phyloP scores from a whole-genome alignment of 768 basidiomycete genomes.

The Hebeloma cylindrosporum region DNA sequence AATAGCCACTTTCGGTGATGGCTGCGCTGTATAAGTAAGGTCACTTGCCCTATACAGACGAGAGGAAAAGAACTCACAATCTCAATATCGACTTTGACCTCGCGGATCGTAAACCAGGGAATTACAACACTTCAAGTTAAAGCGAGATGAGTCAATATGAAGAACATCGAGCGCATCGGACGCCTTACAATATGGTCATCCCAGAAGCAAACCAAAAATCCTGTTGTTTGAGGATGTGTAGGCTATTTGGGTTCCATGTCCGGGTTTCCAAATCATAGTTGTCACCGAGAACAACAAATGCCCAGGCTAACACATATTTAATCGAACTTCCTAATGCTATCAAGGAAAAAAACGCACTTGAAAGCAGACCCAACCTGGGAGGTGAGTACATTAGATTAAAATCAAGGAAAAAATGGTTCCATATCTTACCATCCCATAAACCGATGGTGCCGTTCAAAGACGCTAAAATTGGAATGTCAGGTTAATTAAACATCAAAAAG shows the following conservation, averaged over 20 bases:
- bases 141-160: neutral
- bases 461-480: constrained; percentile 35
- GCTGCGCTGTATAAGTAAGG: constrained; percentile 39
- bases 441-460: constrained; percentile 81
- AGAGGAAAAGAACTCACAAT: constrained; percentile 42
- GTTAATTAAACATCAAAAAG: neutral
- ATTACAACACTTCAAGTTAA: constrained; percentile 51
- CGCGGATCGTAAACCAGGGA: constrained; percentile 76
- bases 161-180: constrained; percentile 3
- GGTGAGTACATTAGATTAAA: constrained; percentile 7
- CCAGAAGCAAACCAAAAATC: constrained; percentile 77
- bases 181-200: constrained; percentile 76
- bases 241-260: constrained; percentile 60
- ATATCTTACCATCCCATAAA: constrained; percentile 72
- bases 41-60: neutral
- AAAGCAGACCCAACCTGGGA: constrained; percentile 48
- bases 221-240: constrained; percentile 63
- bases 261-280: constrained; percentile 57
- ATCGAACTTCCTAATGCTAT: neutral
- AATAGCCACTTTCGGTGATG: constrained; percentile 78
- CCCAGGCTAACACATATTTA: constrained; percentile 44
- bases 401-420: neutral
- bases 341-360: constrained; percentile 42
- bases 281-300: constrained; percentile 70
- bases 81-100: constrained; percentile 76